A percentile compares a stretch with the other conserved stretches of the same genome.
phyloP scores from a whole-genome alignment of 441 rosid species.

The Melastoma candidum region DNA sequence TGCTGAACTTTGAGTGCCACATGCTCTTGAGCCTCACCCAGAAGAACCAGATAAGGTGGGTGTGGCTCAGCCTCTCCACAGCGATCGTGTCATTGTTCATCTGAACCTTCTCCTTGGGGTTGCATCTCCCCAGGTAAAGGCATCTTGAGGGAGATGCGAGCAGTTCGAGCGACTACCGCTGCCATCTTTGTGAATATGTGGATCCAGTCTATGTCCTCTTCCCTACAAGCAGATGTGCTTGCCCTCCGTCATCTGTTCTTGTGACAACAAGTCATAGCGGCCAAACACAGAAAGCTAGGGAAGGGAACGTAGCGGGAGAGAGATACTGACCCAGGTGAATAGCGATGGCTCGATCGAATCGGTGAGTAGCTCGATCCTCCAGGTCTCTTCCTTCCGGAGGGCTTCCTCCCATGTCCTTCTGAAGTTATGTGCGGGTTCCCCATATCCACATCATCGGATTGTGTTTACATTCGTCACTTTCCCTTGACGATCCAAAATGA shows the following conservation, averaged over 20 bases:
- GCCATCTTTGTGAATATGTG: conserved; percentile 18
- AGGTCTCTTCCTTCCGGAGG: conserved; percentile 36
- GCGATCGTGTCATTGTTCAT: conserved; percentile 17
- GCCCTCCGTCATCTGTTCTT: conserved; percentile 15
- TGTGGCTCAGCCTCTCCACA: conserved; percentile 24
- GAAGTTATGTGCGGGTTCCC: conserved; percentile 37
- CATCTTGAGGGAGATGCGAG: conserved; percentile 24
- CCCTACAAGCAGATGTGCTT: conserved; percentile 34
- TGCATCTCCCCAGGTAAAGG: conserved; percentile 37
- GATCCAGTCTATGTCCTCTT: conserved; percentile 34
- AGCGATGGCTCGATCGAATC: conserved; percentile 23
- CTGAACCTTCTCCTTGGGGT: conserved; percentile 19
- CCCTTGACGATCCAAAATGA: conserved; percentile 33
- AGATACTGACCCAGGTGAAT: conserved; percentile 21
- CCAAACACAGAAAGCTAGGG: background rate
- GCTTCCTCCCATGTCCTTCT: conserved; percentile 28
- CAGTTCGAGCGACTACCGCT: conserved; percentile 13
- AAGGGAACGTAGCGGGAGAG: background rate
- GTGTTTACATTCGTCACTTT: conserved; percentile 25
- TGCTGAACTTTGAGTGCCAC: conserved; percentile 32
- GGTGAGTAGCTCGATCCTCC: conserved; percentile 31
- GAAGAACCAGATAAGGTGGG: conserved; percentile 28
- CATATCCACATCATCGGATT: conserved; percentile 38
- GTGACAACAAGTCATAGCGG: background rate
- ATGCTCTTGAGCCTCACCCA: conserved; percentile 40